A percentile compares a stretch with the other conserved stretches of the same genome.
Evolutionary conservation across 345 rosid genomes (phyloP).

Genomic region (Salix purpurea): DNA sequence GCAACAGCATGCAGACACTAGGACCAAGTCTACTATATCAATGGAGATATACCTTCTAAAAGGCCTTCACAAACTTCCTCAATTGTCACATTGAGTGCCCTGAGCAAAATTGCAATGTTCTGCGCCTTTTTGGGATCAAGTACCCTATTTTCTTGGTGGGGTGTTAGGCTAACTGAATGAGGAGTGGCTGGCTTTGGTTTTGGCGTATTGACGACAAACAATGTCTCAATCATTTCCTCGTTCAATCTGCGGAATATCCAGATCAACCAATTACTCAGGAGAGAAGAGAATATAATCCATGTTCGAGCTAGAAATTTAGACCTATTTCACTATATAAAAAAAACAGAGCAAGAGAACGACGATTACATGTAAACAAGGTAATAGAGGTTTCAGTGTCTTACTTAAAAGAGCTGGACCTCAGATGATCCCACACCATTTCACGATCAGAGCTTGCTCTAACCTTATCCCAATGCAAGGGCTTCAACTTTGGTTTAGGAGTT

Average conservation of each 20-base stretch:
- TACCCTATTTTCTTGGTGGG: slow-evolving; percentile 71
- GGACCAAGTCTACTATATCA: not conserved
- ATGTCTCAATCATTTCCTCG: slow-evolving; percentile 83
- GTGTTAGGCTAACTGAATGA: slow-evolving; percentile 44
- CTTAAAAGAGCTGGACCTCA: slow-evolving; percentile 77
- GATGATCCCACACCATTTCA: slow-evolving; percentile 95
- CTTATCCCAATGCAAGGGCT: slow-evolving; percentile 94
- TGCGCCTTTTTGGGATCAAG: slow-evolving; percentile 96
- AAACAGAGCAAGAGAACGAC: not conserved
- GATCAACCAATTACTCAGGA: slow-evolving; percentile 1
- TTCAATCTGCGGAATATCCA: slow-evolving; percentile 58
- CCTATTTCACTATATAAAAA: not conserved
- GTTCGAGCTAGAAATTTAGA: not conserved
- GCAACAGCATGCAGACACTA: not conserved
- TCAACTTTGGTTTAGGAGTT: slow-evolving; percentile 60
- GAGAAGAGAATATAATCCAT: not conserved
- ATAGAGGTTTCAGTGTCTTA: slow-evolving; percentile 25
- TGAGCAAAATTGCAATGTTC: slow-evolving; percentile 84
- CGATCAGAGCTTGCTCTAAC: slow-evolving; percentile 96
- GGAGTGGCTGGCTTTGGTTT: slow-evolving; percentile 56
- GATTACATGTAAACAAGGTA: not conserved
- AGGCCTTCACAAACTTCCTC: slow-evolving; percentile 99
- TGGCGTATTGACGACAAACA: slow-evolving; percentile 65
- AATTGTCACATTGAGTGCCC: slow-evolving; percentile 83
- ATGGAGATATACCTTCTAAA: slow-evolving; percentile 64